These are phyloP conservation scores for Zygosaccharomyces bailii DNA, from an alignment of 805 yeast species.

Conservation along the genomic window DNA sequence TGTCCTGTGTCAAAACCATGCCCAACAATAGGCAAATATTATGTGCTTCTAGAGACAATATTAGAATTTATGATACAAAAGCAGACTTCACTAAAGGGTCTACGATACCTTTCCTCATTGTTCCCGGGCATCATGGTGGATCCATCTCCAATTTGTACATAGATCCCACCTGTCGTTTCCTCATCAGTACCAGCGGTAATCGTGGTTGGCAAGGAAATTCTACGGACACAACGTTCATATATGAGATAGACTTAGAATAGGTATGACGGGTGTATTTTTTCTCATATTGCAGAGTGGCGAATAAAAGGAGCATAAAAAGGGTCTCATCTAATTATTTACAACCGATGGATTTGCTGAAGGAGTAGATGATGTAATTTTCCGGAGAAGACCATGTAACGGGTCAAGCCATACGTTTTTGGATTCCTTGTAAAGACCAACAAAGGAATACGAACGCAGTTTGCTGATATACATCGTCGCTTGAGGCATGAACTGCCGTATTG, in stretches of 20 bases:
- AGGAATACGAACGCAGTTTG: slow-evolving; percentile 9
- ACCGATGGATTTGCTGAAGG: slow-evolving; percentile 2
- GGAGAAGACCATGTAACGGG: slow-evolving; percentile 15
- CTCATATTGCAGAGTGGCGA: neutral
- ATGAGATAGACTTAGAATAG: slow-evolving; percentile 59
- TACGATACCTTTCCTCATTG: slow-evolving; percentile 73
- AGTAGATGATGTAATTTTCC: neutral
- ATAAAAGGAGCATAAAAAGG: neutral
- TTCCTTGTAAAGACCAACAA: slow-evolving; percentile 13
- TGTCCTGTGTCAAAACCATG: slow-evolving; percentile 71
- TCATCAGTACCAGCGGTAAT: slow-evolving; percentile 90
- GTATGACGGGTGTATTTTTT: neutral
- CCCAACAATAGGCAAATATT: slow-evolving; percentile 76
- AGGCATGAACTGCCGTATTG: slow-evolving; percentile 10
- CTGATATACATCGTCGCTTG: slow-evolving; percentile 9
- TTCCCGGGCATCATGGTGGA: slow-evolving; percentile 98
- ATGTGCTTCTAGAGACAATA: slow-evolving; percentile 88
- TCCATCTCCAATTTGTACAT: slow-evolving; percentile 69
- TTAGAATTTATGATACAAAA: slow-evolving; percentile 74
- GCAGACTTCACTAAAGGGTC: slow-evolving; percentile 29
- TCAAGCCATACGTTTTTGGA: slow-evolving; percentile 16
- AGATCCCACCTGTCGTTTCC: slow-evolving; percentile 82
- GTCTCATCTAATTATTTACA: neutral
- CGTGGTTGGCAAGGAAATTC: slow-evolving; percentile 90
- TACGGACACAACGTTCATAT: slow-evolving; percentile 76